Conservation (phyloP, 2,329 filamentous ascomycete genomes). For the Neofusicoccum umdonicola region DNA sequence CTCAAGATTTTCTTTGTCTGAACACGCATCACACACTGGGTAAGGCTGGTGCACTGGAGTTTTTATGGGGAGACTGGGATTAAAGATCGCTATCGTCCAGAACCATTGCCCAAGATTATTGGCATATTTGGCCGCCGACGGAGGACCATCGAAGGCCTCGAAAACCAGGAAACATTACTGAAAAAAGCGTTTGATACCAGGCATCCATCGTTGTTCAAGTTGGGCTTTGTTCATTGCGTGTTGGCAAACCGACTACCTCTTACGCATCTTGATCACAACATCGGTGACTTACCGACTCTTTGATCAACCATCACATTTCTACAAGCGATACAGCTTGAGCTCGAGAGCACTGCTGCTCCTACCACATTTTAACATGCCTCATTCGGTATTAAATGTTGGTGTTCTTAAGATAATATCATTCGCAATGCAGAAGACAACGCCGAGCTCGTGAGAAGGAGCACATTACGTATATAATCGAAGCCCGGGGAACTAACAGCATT, state of each 20-base stretch:
- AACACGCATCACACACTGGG: conserved; percentile 8
- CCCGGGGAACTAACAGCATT: too few species aligned
- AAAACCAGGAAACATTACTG: neutral
- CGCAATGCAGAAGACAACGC: too few species aligned
- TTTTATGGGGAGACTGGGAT: neutral
- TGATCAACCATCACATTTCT: too few species aligned
- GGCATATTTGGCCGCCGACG: neutral
- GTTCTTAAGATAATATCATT: too few species aligned
- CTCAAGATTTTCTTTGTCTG: conserved; percentile 15
- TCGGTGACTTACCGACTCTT: neutral
- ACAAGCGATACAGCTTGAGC: too few species aligned
- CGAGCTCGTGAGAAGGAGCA: too few species aligned
- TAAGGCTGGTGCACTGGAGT: conserved; percentile 17
- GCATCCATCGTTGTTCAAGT: neutral
- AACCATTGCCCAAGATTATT: neutral
- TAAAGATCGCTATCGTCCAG: neutral
- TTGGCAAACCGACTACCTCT: neutral
- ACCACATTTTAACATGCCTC: too few species aligned
- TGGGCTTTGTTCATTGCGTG: neutral
- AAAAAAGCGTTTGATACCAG: conserved; percentile 11
- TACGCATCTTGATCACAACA: neutral
- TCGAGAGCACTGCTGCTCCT: too few species aligned
- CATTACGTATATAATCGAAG: too few species aligned
- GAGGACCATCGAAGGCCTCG: neutral
- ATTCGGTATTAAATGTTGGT: too few species aligned